Evolutionary conservation across 2,329 filamentous ascomycete species (phyloP).

Genomic region (Hymenoscyphus linearis): DNA sequence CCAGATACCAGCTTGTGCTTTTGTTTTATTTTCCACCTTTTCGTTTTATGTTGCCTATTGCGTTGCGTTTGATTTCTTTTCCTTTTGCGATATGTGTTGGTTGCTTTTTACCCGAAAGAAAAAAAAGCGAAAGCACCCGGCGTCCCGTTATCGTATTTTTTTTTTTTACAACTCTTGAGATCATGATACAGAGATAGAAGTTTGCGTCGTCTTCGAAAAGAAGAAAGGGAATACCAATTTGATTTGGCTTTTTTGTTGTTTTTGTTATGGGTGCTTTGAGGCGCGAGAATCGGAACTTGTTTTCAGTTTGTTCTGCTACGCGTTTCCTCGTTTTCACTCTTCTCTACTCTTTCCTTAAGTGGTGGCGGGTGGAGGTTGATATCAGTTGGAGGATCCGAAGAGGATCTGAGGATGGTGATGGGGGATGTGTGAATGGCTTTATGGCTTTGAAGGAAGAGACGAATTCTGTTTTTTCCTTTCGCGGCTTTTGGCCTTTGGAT

Average conservation of each 20-base stretch:
- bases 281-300: slow-evolving; percentile 12
- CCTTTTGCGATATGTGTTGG: slow-evolving; percentile 7
- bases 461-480: not conserved
- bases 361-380: not conserved
- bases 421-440: no score
- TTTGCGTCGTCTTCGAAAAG: slow-evolving; percentile 22
- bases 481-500: slow-evolving; percentile 8
- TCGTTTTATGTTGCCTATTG: slow-evolving; percentile 12
- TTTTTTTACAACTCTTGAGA: slow-evolving; percentile 8
- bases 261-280: slow-evolving; percentile 8
- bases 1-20: slow-evolving; percentile 30
- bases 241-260: slow-evolving; percentile 22
- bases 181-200: slow-evolving; percentile 28
- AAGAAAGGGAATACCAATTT: slow-evolving; percentile 32
- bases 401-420: not conserved
- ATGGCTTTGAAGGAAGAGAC: not conserved
- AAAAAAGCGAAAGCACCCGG: slow-evolving; percentile 23
- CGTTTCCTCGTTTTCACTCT: not conserved
- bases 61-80: slow-evolving; percentile 11
- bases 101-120: slow-evolving; percentile 15
- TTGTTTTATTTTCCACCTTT: slow-evolving; percentile 19
- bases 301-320: not conserved
- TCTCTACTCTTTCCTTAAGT: not conserved
- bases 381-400: not conserved
- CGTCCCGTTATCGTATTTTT: slow-evolving; percentile 13